Evolutionary conservation across 1,284 basidiomycete genomes (phyloP), one percentile per base, ranked within the genome.

Genomic region (Somion occarium): DNA sequence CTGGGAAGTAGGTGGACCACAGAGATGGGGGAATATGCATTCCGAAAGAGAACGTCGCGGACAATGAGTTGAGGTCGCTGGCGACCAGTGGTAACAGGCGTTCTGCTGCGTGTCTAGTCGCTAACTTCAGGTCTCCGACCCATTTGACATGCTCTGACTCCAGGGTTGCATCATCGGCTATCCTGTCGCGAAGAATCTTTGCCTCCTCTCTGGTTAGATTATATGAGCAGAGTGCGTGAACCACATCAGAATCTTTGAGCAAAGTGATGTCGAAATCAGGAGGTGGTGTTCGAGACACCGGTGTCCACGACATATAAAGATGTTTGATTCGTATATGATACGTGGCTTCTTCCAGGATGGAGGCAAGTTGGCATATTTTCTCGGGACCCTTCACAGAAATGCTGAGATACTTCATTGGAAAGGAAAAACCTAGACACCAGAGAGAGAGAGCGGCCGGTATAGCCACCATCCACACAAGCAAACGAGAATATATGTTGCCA

Each of bases 381-480:
- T 38, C 25, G 5, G n/a, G 11, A 13, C 45, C 45, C 12, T 27
- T 47, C 48, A 22, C 51, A 34, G 30, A 44, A 50, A 20, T 25
- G 38, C 15, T 48, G 18, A 43, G 24, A 9, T 13, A 26, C 19
- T 41, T 15, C 13, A 49, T 20, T 12, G 7, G 39, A 11, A 18
- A 19, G 3, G 48, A 42, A 11, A 23, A n/a, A 44, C n/a, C 18
- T 24, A 18, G 39, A 57, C 5, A 52, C 52, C 18, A 48, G 24
- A 12, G 56, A 54, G 43, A 59, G 49, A 5, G 56, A 46, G 18
- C 53, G 49, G 11, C 53, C 58, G 2, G 54, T 57, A 46, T 43
- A 39, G 3, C 56, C 58, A 3, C 53, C 54, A 19, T 59, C 58
- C 3, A 44, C 38, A 38, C 58, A 59, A 2, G 56, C 56, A 18